Evolutionary conservation across 805 yeast genomes (phyloP), one percentile per base, ranked within the genome.

Genomic region (Candida railenensis): DNA sequence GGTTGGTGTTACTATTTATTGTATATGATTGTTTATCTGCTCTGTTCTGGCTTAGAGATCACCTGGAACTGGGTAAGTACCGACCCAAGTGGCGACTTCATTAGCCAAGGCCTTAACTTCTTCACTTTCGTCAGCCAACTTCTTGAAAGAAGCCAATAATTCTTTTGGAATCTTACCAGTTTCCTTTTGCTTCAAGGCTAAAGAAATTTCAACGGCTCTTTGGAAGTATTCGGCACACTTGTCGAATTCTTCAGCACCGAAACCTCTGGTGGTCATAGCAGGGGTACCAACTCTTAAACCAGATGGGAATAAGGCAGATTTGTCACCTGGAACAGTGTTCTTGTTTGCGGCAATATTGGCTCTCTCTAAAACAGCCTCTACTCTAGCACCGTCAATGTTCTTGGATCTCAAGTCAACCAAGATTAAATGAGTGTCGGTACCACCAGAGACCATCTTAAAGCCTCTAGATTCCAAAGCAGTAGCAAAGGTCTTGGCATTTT

Each of bases 261-360:
- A 81, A 56, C 99, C 99, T 76, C 99, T 89, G 49, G 97, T 89
- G 53, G 97, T 82, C 98, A 92, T 92, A 48, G 97, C 97, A 55
- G 99, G 99, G 43, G 99, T 87, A 63, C 99, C 99, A 52, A 92
- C 86, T 76, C 99, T 87, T 54, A 92, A 82, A 67, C 99, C 99
- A 59, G 96, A 92, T 66, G 99, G 98, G 53, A 90, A 92, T 53
- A 92, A 79, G 45, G 98, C 98, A 39, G 96, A 87, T 72, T 87
- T 89, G 74, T 92, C 99, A 65, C 97, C 97, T 53, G 99, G 98
- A 54, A 92, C 89, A 40, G 99, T 85, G 82, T 94, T 94, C 76
- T 94, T 94, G 83, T 94, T 94, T 58, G 90, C 82, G 37, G 98
- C 97, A 65, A 94, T 89, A 80, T 92, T 91, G 61, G 88, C 83